A percentile compares a stretch with the other conserved stretches of the same genome.
Evolutionary conservation across 2,329 filamentous ascomycete genomes (phyloP).

Genomic region (Akanthomyces dipterigenus): DNA sequence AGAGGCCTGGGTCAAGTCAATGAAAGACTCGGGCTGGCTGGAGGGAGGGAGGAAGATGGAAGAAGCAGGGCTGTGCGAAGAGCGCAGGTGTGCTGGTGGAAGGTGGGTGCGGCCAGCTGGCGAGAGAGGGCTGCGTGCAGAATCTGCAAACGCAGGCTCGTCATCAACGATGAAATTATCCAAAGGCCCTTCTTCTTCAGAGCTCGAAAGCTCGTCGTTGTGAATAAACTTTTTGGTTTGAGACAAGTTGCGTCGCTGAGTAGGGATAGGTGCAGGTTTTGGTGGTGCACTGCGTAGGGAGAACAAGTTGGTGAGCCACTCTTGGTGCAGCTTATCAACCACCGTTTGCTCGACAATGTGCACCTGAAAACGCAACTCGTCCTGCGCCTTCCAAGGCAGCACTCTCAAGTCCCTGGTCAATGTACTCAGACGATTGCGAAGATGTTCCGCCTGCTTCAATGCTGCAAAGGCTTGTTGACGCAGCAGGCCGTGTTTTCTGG

Average conservation of each 20-base stretch:
- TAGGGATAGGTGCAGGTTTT: conserved; percentile 19
- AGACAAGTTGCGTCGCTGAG: conserved; percentile 19
- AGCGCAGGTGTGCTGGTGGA: not conserved
- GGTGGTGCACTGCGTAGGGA: conserved; percentile 24
- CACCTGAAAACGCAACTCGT: conserved; percentile 49
- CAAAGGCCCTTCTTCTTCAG: conserved; percentile 34
- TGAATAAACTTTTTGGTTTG: not conserved
- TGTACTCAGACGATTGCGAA: conserved; percentile 48
- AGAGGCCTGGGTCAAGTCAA: conserved; percentile 17
- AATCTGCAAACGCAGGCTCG: conserved; percentile 1
- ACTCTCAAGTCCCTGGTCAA: conserved; percentile 45
- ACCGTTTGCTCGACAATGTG: conserved; percentile 58
- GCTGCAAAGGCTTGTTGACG: conserved; percentile 26
- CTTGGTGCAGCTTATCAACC: conserved; percentile 48
- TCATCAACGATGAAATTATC: conserved; percentile 42
- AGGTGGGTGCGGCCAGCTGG: not conserved
- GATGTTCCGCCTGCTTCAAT: conserved; percentile 32
- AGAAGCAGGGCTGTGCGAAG: not conserved
- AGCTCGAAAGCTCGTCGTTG: conserved; percentile 41
- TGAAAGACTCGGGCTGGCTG: not conserved
- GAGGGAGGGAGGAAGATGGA: not conserved
- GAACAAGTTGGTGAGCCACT: conserved; percentile 44
- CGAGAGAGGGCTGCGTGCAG: not conserved
- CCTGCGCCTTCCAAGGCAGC: conserved; percentile 44
- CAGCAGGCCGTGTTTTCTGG: conserved; percentile 35